Percentiles rank a stretch among this genome's conserved stretches.
These are phyloP conservation scores for Digitaria exilis DNA, from an alignment of 202 grass and related monocot genomes.

Conservation along the genomic window DNA sequence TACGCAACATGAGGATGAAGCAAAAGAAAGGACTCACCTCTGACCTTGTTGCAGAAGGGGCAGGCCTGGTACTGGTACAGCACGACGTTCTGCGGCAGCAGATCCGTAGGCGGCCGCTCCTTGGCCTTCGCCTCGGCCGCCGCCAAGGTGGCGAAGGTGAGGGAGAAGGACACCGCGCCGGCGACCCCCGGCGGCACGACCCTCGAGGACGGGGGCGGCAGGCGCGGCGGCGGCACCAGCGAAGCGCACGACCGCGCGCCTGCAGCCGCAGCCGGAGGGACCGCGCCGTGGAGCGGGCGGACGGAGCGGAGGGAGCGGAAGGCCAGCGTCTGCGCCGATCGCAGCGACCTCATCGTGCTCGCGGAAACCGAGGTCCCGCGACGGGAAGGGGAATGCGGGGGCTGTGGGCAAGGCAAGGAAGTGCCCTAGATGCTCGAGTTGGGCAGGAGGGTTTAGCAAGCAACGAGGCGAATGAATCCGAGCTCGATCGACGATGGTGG, in stretches of 20 bases:
- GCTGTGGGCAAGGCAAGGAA: too few species aligned
- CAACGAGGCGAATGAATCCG: too few species aligned
- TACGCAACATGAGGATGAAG: not conserved
- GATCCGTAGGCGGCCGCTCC: constrained; percentile 59
- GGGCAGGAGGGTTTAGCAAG: too few species aligned
- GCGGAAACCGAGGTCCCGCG: too few species aligned
- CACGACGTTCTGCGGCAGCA: constrained; percentile 73
- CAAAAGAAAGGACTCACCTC: constrained; percentile 52
- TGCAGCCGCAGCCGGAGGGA: constrained; percentile 12
- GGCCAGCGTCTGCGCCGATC: constrained; percentile 52
- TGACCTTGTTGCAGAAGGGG: constrained; percentile 99
- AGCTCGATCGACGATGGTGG: too few species aligned
- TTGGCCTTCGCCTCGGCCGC: constrained; percentile 69
- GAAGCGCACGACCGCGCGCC: constrained; percentile 21
- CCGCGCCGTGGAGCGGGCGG: constrained; percentile 21
- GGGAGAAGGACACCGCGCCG: constrained; percentile 76
- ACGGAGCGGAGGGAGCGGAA: constrained; percentile 50
- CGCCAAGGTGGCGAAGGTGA: constrained; percentile 66
- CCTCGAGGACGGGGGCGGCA: constrained; percentile 31
- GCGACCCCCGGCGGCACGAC: constrained; percentile 56
- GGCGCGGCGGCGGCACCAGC: not conserved
- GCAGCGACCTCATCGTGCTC: constrained; percentile 54
- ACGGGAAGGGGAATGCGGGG: too few species aligned
- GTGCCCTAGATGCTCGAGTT: too few species aligned
- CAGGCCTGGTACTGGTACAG: constrained; percentile 96